phyloP scores from a whole-genome alignment of 2,329 filamentous ascomycete genomes.

The Xylariales sp. region DNA sequence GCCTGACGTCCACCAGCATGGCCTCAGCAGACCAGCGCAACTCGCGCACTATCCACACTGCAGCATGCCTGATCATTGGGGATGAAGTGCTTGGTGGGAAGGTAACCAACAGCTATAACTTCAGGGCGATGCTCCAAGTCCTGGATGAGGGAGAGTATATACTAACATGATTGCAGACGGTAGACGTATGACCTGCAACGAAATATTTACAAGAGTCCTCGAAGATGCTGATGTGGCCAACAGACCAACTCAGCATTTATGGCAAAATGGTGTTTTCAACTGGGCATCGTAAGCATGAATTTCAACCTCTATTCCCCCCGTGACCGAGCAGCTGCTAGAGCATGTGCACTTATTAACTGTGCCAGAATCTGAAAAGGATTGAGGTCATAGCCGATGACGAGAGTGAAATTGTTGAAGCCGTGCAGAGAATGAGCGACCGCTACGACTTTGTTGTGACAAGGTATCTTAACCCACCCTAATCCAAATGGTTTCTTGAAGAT shows the following conservation, averaged over 20 bases:
- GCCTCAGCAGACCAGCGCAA: conserved; percentile 50
- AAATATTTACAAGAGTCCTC: too few species aligned
- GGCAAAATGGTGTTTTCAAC: conserved; percentile 60
- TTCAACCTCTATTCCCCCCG: neutral
- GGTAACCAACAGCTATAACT: conserved; percentile 44
- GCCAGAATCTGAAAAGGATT: conserved; percentile 69
- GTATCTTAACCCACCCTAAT: conserved; percentile 23
- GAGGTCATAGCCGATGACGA: conserved; percentile 96
- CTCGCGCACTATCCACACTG: conserved; percentile 74
- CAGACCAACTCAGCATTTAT: conserved; percentile 62
- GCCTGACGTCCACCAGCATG: conserved; percentile 33
- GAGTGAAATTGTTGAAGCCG: conserved; percentile 82
- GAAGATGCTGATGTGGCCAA: too few species aligned
- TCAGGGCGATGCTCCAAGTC: neutral
- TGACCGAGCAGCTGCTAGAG: conserved; percentile 6
- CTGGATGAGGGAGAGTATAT: conserved; percentile 3
- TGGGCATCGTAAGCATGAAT: conserved; percentile 54
- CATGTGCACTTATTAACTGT: too few species aligned
- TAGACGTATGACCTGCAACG: conserved; percentile 24
- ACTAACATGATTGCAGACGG: conserved; percentile 18
- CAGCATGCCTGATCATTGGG: conserved; percentile 92
- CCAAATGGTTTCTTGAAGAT: neutral
- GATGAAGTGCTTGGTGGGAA: conserved; percentile 95
- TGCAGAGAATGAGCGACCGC: conserved; percentile 76
- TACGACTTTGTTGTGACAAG: conserved; percentile 96